Evolutionary conservation across 768 basidiomycete genomes (phyloP).

Genomic region (Neoboletus brunneissimus): DNA sequence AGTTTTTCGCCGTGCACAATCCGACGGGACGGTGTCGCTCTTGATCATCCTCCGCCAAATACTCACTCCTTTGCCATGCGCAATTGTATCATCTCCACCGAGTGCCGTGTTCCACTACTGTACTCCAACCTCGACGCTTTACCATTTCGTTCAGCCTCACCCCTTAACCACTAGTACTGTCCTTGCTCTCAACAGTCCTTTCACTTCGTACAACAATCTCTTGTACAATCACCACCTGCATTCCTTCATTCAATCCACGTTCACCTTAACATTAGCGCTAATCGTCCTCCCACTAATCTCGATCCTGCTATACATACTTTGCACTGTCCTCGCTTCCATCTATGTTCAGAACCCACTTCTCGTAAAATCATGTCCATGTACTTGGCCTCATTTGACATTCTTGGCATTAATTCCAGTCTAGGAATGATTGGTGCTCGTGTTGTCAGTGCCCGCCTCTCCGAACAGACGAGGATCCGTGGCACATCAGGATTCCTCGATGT

Average conservation of each 20-base stretch:
- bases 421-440: not conserved
- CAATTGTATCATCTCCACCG: conserved; percentile 8
- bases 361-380: not conserved
- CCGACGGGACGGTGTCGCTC: conserved; percentile 16
- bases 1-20: conserved; percentile 47
- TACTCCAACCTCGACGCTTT: conserved; percentile 6
- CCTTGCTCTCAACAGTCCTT: not conserved
- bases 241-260: conserved; percentile 7
- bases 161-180: not conserved
- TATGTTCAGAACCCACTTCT: not conserved
- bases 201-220: not conserved
- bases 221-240: conserved; percentile 10
- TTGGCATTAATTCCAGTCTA: not conserved
- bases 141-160: not conserved
- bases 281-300: not conserved
- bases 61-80: not conserved
- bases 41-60: conserved; percentile 8
- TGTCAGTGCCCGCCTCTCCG: not conserved
- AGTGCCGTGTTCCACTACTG: conserved; percentile 15
- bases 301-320: conserved; percentile 3
- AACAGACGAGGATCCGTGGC: conserved; percentile 8
- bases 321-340: not conserved
- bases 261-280: not conserved
- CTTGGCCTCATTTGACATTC: too few relatives aligned
- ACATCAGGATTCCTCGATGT: not conserved